Conservation (phyloP, 257 asterid species). For the Solanum tacnaense region DNA sequence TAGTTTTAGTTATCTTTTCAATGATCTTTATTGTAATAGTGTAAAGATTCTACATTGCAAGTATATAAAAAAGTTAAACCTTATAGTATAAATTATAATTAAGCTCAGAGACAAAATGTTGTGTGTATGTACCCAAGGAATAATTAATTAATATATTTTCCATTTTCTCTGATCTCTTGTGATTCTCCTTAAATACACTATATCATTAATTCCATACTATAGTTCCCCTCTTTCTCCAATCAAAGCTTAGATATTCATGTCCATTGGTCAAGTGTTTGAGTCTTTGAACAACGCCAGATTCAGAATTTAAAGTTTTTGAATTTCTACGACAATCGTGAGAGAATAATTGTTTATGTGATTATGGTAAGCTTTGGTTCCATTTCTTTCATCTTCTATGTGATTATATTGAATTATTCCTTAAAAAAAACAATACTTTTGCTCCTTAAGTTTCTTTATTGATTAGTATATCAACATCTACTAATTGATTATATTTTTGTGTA, state of each 20-base stretch:
- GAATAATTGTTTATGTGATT: conserved; percentile 7
- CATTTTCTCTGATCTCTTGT: conserved; percentile 13
- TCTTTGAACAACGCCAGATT: neutral
- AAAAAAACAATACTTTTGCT: neutral
- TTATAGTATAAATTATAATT: neutral
- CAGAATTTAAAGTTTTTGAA: neutral
- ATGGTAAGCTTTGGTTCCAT: conserved; percentile 14
- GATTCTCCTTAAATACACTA: conserved; percentile 45
- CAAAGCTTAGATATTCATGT: neutral
- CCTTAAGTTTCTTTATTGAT: neutral
- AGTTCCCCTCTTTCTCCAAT: conserved; percentile 32
- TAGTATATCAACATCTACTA: too few species aligned
- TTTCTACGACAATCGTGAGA: neutral
- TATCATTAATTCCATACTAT: conserved; percentile 16
- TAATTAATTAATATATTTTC: neutral
- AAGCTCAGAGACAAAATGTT: conserved; percentile 14
- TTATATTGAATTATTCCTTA: neutral
- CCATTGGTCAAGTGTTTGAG: neutral
- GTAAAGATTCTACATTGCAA: conserved; percentile 1
- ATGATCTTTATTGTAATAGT: neutral
- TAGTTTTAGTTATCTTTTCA: neutral
- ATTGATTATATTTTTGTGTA: conserved; percentile 2
- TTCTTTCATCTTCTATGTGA: neutral
- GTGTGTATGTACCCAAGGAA: conserved; percentile 9
- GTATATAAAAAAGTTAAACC: neutral